Percentiles rank a stretch among this genome's conserved stretches.
Evolutionary conservation across 1,139 yeast species (phyloP).

Genomic region (Hyphopichia wangnamkhiaoensis): DNA sequence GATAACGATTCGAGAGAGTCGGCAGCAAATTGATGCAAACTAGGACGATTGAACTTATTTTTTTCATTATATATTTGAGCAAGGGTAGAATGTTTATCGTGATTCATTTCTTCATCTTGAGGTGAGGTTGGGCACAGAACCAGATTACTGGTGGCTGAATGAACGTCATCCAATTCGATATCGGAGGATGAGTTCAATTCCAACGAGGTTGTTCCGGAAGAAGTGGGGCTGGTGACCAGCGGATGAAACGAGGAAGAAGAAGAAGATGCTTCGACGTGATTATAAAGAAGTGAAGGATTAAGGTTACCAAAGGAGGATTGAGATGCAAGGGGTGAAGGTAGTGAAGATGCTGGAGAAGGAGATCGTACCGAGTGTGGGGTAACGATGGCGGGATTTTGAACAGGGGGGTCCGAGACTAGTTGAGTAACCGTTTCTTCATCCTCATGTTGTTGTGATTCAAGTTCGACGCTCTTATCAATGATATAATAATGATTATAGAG

Average conservation of each 20-base stretch:
- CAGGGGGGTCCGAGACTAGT: too few relatives aligned
- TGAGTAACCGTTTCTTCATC: too few relatives aligned
- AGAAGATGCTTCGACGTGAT: neutral
- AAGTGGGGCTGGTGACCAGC: neutral
- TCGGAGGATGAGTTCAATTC: slow-evolving; percentile 2
- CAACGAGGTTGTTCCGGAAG: neutral
- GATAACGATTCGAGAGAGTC: too few relatives aligned
- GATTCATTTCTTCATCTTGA: neutral
- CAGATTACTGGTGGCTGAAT: neutral
- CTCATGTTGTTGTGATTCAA: neutral
- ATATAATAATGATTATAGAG: neutral
- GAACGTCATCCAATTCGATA: slow-evolving; percentile 1
- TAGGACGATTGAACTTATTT: too few relatives aligned
- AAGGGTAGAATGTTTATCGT: too few relatives aligned
- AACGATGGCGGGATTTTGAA: neutral
- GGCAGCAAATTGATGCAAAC: too few relatives aligned
- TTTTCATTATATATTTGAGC: too few relatives aligned
- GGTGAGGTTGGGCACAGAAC: neutral
- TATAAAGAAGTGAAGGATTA: neutral
- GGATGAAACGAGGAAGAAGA: slow-evolving; percentile 3
- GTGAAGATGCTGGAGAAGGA: neutral
- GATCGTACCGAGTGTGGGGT: neutral
- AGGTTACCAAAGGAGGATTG: neutral
- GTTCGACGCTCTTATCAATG: neutral
- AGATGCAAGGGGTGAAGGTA: neutral